These are phyloP conservation scores for Protomyces pachydermus DNA, from an alignment of 1,139 yeast species.

Conservation along the genomic window DNA sequence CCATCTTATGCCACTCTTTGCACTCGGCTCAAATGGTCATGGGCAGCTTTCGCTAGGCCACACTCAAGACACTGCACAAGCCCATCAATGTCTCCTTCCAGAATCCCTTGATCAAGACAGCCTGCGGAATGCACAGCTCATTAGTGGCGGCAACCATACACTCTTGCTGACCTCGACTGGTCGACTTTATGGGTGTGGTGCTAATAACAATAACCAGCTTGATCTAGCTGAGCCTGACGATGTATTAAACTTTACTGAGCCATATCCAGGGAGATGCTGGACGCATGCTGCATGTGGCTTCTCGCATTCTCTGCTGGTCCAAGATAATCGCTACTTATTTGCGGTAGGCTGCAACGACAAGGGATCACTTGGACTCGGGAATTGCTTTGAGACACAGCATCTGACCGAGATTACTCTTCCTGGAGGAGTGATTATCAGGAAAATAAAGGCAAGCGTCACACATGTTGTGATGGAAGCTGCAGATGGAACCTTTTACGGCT, in stretches of 20 bases:
- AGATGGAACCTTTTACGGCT: constrained; percentile 55
- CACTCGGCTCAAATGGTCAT: constrained; percentile 33
- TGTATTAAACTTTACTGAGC: constrained; percentile 25
- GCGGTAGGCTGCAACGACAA: constrained; percentile 60
- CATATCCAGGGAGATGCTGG: constrained; percentile 21
- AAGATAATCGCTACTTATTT: constrained; percentile 44
- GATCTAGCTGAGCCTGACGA: constrained; percentile 36
- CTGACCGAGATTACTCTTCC: constrained; percentile 33
- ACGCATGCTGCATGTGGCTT: constrained; percentile 57
- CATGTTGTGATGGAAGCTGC: constrained; percentile 50
- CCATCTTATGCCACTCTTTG: constrained; percentile 9
- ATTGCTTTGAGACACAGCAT: neutral
- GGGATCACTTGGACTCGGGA: constrained; percentile 71
- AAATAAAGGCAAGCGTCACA: constrained; percentile 50
- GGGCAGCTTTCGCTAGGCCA: constrained; percentile 30
- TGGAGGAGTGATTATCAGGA: constrained; percentile 34
- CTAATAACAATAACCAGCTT: constrained; percentile 54
- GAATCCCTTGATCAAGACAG: constrained; percentile 15
- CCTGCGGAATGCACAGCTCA: constrained; percentile 35
- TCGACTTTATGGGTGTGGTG: constrained; percentile 55
- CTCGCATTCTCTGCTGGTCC: constrained; percentile 62
- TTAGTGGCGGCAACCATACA: constrained; percentile 89
- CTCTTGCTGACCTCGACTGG: constrained; percentile 55
- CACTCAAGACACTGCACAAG: constrained; percentile 27
- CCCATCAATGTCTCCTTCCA: constrained; percentile 27